Percentiles rank a stretch among this genome's conserved stretches.
Conservation (phyloP, 73 alveolate species). For the Tetrahymena borealis region DNA sequence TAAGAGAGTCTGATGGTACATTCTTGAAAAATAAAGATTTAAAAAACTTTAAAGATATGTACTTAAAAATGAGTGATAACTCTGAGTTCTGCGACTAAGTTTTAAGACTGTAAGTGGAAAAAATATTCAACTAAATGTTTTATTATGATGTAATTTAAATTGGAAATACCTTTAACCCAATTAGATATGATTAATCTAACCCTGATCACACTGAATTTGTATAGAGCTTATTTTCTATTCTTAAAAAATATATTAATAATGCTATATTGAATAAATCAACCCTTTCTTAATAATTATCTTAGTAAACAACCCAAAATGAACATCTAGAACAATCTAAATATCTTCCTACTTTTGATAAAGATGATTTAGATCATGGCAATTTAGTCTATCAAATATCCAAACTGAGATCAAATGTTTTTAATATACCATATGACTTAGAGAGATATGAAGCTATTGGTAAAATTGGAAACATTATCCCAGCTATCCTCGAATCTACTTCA, state of each 20-base stretch:
- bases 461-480: neutral
- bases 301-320: neutral
- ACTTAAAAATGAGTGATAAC: neutral
- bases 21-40: neutral
- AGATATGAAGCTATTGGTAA: neutral
- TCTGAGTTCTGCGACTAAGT: neutral
- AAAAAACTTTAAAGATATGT: neutral
- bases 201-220: neutral
- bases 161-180: neutral
- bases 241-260: neutral
- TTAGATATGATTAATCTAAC: neutral
- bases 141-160: neutral
- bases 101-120: neutral
- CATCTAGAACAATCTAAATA: neutral
- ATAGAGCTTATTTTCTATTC: neutral
- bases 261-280: too few species aligned
- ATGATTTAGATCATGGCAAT: neutral
- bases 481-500: neutral
- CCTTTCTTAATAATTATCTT: neutral
- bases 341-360: neutral
- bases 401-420: neutral
- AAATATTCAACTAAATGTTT: neutral
- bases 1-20: neutral
- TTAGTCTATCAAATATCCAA: neutral
- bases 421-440: neutral